Conservation (phyloP, 371 early-diverging fungal genomes). For the Circinella umbellata region DNA sequence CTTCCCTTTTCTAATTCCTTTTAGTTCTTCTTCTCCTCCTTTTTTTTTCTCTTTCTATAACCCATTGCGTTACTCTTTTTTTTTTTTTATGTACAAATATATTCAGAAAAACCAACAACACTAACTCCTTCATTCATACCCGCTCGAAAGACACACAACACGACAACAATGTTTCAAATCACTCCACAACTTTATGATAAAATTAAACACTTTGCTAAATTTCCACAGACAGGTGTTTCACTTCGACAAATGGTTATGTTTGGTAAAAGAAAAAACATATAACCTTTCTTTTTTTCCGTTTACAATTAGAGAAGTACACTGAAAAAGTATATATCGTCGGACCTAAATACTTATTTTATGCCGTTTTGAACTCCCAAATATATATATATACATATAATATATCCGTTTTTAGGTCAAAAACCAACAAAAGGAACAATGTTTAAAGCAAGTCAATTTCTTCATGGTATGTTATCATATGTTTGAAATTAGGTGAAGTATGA, state of each 20-base stretch:
- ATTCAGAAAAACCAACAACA: background rate
- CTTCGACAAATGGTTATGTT: slow-evolving; percentile 72
- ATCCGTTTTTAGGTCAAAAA: slow-evolving; percentile 65
- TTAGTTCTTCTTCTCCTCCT: background rate
- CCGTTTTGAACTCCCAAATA: background rate
- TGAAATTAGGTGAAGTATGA: too few species aligned
- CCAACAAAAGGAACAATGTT: slow-evolving; percentile 86
- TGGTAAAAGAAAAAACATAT: slow-evolving; percentile 23
- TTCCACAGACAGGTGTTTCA: slow-evolving; percentile 94
- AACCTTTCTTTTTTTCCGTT: background rate
- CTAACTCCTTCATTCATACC: too few species aligned
- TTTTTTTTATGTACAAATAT: slow-evolving; percentile 6
- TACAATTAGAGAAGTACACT: too few species aligned
- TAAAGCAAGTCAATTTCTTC: slow-evolving; percentile 89
- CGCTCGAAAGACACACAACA: too few species aligned
- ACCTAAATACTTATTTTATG: background rate
- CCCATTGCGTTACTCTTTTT: background rate
- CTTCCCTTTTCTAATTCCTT: background rate
- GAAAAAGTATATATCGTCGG: background rate
- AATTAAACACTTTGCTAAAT: slow-evolving; percentile 76
- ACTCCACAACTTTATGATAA: slow-evolving; percentile 70
- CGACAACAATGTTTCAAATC: slow-evolving; percentile 52
- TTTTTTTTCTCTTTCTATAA: background rate
- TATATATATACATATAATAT: background rate
- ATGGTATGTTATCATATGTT: slow-evolving; percentile 53